phyloP scores from a whole-genome alignment of 352 stramenopile genomes.

The Globisporangium sylvaticum region DNA sequence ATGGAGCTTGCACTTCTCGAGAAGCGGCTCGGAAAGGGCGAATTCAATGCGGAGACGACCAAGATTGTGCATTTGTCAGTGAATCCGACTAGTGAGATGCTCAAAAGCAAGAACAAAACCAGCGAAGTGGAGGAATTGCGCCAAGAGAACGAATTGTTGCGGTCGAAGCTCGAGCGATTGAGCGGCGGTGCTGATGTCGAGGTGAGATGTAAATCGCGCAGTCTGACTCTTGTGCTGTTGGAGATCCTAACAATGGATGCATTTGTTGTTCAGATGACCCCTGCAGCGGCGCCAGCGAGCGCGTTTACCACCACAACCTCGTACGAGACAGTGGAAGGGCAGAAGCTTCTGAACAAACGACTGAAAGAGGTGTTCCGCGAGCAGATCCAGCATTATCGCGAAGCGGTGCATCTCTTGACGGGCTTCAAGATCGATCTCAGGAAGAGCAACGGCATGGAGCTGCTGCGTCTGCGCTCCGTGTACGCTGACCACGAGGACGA shows the following conservation, averaged over 20 bases:
- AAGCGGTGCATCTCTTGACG: constrained; percentile 86
- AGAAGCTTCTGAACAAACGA: constrained; percentile 83
- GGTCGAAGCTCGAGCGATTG: constrained; percentile 38
- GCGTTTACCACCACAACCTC: constrained; percentile 74
- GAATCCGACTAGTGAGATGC: constrained; percentile 71
- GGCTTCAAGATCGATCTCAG: constrained; percentile 88
- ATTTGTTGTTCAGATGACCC: constrained; percentile 1
- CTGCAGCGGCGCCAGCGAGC: constrained; percentile 17
- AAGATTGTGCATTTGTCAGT: constrained; percentile 88
- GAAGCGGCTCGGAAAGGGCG: constrained; percentile 63
- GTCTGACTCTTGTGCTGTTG: background rate
- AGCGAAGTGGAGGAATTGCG: constrained; percentile 40
- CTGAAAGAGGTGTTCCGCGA: constrained; percentile 88
- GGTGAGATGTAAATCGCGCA: constrained; percentile 15
- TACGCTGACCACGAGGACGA: constrained; percentile 85
- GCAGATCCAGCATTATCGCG: constrained; percentile 86
- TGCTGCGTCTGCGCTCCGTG: constrained; percentile 73
- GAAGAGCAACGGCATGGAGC: constrained; percentile 72
- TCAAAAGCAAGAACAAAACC: constrained; percentile 38
- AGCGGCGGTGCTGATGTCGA: constrained; percentile 26
- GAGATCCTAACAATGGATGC: background rate
- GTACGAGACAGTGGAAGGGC: constrained; percentile 81
- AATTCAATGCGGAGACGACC: constrained; percentile 78
- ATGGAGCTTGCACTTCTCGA: constrained; percentile 62
- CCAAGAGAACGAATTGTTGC: constrained; percentile 51